Evolutionary conservation across 2,329 filamentous ascomycete genomes (phyloP), one percentile per base, ranked within the genome.

Genomic region (Gyromitra esculenta): DNA sequence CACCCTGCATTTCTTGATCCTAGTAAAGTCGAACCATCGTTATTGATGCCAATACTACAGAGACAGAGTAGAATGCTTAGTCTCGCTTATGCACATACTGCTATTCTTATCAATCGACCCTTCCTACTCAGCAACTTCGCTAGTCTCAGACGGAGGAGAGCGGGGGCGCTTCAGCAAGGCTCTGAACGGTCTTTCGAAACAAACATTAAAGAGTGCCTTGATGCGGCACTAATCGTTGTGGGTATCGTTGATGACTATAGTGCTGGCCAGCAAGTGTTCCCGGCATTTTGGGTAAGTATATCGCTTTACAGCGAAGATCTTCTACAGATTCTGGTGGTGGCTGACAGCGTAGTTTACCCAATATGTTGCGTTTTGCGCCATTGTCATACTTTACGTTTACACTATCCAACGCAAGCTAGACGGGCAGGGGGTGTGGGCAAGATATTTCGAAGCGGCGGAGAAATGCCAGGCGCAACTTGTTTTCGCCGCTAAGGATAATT

Each of bases 31-130:
- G 82, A 83, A 1, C 85, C 86, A 0, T 85, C 84, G 0, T 86
- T 84, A 73, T 81, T 87, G 1, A 85, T 87, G 9, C 83, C 84
- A 0, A 84, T 82, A 3, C 86, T 87, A 50, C 83, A 82, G 43
- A 84, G 83, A 2, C 88, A 89, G 77, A 85, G 87, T 1, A 86
- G 84, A 0, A 87, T 88, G 0, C 81, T 89, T 8, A 86, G 86
- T 50, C 82, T 89, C 0, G 87, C 87, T 0, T 86, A 88, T 77
- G 85, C 85, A 3, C 88, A 89, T 68, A 87, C 87, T 1, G 83
- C 87, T 7, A 87, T 90, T 80, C 85, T 89, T 18, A 85, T 87
- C 5, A 88, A 87, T 60, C 85, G 88, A 0, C 85, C 87, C 0
- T 87, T 89, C 57, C 83, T 89, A 0, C 83, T 89, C 0, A 82